Evolutionary conservation across 345 rosid species (phyloP).

Genomic region (Ceriops zippeliana): DNA sequence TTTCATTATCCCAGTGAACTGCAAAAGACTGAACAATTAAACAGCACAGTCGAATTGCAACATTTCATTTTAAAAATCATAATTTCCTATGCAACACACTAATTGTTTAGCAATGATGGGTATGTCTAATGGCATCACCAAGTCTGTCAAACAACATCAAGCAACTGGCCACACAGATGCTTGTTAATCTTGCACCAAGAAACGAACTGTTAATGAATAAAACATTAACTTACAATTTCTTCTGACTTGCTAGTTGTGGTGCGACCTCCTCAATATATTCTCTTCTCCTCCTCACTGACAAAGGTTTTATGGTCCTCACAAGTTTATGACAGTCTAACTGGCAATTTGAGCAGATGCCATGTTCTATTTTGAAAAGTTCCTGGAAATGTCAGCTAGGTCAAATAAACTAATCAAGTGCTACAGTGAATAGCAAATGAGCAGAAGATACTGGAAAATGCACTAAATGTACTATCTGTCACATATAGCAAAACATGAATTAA

Average conservation of each 20-base stretch:
- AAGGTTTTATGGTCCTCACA: slow-evolving; percentile 61
- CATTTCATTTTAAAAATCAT: neutral
- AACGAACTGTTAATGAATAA: too few species aligned
- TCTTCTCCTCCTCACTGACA: slow-evolving; percentile 58
- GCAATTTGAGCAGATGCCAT: slow-evolving; percentile 80
- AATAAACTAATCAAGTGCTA: neutral
- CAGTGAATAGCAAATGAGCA: neutral
- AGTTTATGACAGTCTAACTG: slow-evolving; percentile 83
- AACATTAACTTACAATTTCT: slow-evolving; percentile 54
- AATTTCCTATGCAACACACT: neutral
- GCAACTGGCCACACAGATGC: too few species aligned
- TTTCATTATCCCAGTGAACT: neutral
- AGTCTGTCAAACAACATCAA: too few species aligned
- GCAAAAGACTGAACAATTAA: neutral
- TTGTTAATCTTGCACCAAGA: too few species aligned
- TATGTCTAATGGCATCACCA: neutral
- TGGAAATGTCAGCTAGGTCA: slow-evolving; percentile 27
- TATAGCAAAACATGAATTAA: neutral
- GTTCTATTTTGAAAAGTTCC: slow-evolving; percentile 88
- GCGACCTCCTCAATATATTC: slow-evolving; percentile 55
- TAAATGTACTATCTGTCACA: neutral
- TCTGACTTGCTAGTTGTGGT: slow-evolving; percentile 59
- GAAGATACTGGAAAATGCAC: neutral
- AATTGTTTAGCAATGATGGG: neutral
- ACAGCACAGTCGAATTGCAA: slow-evolving; percentile 7